Percentiles rank a stretch among this genome's conserved stretches.
Evolutionary conservation across 352 stramenopile species (phyloP).

Genomic region (Pythium insidiosum): DNA sequence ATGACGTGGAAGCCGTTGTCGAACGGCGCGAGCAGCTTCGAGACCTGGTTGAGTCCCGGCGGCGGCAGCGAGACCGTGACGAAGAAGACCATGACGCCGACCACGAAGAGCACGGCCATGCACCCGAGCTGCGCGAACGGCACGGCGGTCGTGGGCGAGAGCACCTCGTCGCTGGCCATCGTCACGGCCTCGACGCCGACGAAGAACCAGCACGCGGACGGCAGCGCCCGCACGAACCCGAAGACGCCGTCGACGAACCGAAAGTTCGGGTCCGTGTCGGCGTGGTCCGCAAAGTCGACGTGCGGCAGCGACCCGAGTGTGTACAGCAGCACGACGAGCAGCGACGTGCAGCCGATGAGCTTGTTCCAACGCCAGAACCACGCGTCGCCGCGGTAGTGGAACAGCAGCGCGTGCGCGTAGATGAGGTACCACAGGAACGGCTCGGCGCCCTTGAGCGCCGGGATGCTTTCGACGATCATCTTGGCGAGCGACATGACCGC

Average conservation of each 20-base stretch:
- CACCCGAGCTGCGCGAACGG: slow-evolving; percentile 17
- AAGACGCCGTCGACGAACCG: slow-evolving; percentile 13
- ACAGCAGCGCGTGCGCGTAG: slow-evolving; percentile 11
- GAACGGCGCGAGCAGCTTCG: slow-evolving; percentile 16
- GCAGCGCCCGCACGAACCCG: slow-evolving; percentile 17
- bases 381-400: slow-evolving; percentile 14
- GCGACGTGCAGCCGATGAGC: slow-evolving; percentile 5
- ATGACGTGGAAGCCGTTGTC: slow-evolving; percentile 19
- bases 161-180: slow-evolving; percentile 14
- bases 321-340: slow-evolving; percentile 15
- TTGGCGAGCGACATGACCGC: slow-evolving; percentile 15
- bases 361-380: slow-evolving; percentile 22
- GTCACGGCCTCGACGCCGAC: slow-evolving; percentile 23
- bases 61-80: slow-evolving; percentile 15
- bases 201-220: slow-evolving; percentile 19
- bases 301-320: slow-evolving; percentile 12
- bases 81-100: slow-evolving; percentile 14
- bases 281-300: slow-evolving; percentile 13
- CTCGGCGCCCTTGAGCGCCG: slow-evolving; percentile 4
- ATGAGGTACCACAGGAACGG: slow-evolving; percentile 18
- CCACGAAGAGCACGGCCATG: slow-evolving; percentile 12
- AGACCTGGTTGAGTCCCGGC: slow-evolving; percentile 13
- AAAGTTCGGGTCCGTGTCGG: slow-evolving; percentile 6
- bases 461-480: slow-evolving; percentile 13
- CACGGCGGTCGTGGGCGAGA: slow-evolving; percentile 7